Conservation (phyloP, 2,329 filamentous ascomycete species). For the Cladosporium velox region DNA sequence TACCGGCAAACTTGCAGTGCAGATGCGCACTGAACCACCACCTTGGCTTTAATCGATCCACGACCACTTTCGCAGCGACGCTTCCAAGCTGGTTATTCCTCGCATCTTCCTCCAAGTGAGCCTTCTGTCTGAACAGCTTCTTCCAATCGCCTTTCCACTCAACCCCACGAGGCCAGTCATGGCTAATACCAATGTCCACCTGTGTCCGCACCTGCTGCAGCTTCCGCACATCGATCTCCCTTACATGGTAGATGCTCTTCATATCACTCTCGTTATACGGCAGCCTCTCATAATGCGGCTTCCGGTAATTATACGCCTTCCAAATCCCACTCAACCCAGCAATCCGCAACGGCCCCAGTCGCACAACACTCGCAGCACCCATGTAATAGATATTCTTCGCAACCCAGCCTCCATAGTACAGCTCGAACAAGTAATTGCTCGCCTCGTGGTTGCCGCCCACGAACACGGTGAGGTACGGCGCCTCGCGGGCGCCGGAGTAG, state of each 20-base stretch:
- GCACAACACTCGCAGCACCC: conserved; percentile 85
- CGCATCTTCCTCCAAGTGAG: conserved; percentile 74
- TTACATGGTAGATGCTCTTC: conserved; percentile 82
- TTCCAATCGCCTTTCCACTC: conserved; percentile 74
- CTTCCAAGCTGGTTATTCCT: conserved; percentile 74
- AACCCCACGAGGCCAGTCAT: conserved; percentile 89
- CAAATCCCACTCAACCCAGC: conserved; percentile 91
- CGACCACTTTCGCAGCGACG: conserved; percentile 73
- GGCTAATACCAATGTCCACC: conserved; percentile 87
- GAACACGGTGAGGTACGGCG: conserved; percentile 89
- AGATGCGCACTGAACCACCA: conserved; percentile 92
- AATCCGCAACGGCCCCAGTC: conserved; percentile 81
- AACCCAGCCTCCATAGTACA: conserved; percentile 96
- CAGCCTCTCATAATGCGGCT: conserved; percentile 79
- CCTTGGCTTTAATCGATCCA: conserved; percentile 76
- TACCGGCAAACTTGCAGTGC: conserved; percentile 81
- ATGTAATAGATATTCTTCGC: conserved; percentile 97
- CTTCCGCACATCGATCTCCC: conserved; percentile 89
- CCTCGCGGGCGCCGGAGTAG: conserved; percentile 74
- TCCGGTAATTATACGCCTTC: conserved; percentile 86
- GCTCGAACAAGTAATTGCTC: conserved; percentile 82
- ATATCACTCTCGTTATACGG: conserved; percentile 79
- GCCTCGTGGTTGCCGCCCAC: conserved; percentile 96
- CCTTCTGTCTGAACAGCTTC: conserved; percentile 71
- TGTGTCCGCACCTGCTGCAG: conserved; percentile 81